phyloP scores from a whole-genome alignment of 2,329 filamentous ascomycete genomes.

The Alternaria viburni region DNA sequence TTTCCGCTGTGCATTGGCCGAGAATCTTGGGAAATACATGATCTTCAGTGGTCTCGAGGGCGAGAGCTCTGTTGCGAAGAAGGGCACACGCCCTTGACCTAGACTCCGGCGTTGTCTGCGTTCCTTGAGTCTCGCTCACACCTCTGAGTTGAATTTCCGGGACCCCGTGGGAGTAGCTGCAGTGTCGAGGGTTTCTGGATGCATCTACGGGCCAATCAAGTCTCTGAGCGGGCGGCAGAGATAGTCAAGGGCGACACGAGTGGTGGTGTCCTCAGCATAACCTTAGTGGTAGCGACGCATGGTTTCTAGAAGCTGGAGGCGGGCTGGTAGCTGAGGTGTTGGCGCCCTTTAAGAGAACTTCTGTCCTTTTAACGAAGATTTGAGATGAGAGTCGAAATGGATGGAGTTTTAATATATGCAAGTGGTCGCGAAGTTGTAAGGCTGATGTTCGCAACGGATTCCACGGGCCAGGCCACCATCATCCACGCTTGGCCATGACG shows the following conservation, averaged over 20 bases:
- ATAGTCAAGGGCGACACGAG: neutral
- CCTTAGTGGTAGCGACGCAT: neutral
- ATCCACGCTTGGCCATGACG: slow-evolving; percentile 11
- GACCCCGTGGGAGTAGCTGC: neutral
- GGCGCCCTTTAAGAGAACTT: neutral
- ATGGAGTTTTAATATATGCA: neutral
- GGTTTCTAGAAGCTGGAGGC: neutral
- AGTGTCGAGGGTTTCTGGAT: neutral
- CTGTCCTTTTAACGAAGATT: neutral
- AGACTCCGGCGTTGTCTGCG: neutral
- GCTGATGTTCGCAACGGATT: neutral
- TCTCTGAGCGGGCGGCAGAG: neutral
- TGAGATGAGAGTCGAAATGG: neutral
- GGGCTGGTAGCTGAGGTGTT: neutral
- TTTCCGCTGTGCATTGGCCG: neutral
- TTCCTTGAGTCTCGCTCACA: neutral
- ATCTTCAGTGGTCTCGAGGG: neutral
- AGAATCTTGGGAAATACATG: neutral
- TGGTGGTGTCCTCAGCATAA: neutral
- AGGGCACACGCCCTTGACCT: neutral
- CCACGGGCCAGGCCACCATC: neutral
- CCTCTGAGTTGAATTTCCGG: rapidly evolving
- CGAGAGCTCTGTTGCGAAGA: neutral
- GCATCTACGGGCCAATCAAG: neutral
- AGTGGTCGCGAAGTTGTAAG: neutral